Percentiles rank a stretch among this genome's conserved stretches.
These are phyloP conservation scores for Boletus fagicola DNA, from an alignment of 768 basidiomycete genomes.

Conservation along the genomic window DNA sequence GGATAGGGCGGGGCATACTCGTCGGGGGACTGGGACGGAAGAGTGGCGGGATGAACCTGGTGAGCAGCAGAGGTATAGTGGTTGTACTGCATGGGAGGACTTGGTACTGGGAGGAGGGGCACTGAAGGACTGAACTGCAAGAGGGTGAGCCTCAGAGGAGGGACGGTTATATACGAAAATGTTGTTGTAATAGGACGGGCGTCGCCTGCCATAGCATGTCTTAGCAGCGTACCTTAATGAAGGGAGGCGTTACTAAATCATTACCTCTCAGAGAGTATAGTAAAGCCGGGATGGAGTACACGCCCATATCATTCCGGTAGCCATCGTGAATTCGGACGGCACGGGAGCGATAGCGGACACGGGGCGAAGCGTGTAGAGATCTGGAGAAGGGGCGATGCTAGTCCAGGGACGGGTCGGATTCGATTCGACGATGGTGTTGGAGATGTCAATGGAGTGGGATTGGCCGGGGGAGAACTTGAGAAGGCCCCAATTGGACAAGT, in stretches of 20 bases:
- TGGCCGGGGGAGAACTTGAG: slow-evolving; percentile 29
- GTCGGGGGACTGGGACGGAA: slow-evolving; percentile 22
- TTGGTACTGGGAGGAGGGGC: neutral
- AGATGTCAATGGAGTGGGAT: slow-evolving; percentile 32
- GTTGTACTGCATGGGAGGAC: slow-evolving; percentile 30
- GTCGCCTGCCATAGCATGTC: slow-evolving; percentile 37
- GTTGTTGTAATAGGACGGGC: slow-evolving; percentile 33
- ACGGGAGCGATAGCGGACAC: slow-evolving; percentile 31
- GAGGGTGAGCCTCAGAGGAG: slow-evolving; percentile 11
- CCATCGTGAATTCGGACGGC: slow-evolving; percentile 30
- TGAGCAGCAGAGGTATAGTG: slow-evolving; percentile 22
- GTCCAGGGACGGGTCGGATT: slow-evolving; percentile 21
- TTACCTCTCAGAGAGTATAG: slow-evolving; percentile 36
- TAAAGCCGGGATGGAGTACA: slow-evolving; percentile 34
- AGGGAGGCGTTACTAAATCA: slow-evolving; percentile 37
- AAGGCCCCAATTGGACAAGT: slow-evolving; percentile 23
- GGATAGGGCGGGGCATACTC: slow-evolving; percentile 23
- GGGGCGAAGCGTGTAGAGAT: slow-evolving; percentile 25
- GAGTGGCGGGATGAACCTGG: slow-evolving; percentile 19
- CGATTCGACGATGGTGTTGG: slow-evolving; percentile 34
- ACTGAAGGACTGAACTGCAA: slow-evolving; percentile 6
- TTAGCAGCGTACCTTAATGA: slow-evolving; percentile 40
- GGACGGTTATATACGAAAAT: slow-evolving; percentile 35
- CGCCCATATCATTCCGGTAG: slow-evolving; percentile 36
- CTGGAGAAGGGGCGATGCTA: slow-evolving; percentile 26